phyloP scores from a whole-genome alignment of 1,284 basidiomycete species.

The Irpex sp. region DNA sequence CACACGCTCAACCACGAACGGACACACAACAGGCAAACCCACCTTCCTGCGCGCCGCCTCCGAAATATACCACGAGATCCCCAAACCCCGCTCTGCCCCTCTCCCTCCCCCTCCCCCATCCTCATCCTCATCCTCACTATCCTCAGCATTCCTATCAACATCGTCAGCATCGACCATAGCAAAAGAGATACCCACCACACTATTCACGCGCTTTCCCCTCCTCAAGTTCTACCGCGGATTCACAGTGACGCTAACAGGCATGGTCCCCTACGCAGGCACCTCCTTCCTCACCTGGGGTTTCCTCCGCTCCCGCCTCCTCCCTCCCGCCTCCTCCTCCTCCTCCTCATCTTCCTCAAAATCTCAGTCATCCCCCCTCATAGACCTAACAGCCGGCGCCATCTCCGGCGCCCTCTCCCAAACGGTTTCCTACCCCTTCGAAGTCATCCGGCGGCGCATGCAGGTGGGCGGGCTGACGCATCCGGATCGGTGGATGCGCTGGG shows the following conservation, averaged over 20 bases:
- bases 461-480: slow-evolving; percentile 84
- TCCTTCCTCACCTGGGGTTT: slow-evolving; percentile 93
- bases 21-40: slow-evolving; percentile 9
- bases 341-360: slow-evolving; percentile 21
- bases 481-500: slow-evolving; percentile 76
- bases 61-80: slow-evolving; percentile 69
- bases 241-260: slow-evolving; percentile 85
- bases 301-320: slow-evolving; percentile 60
- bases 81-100: slow-evolving; percentile 22
- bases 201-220: slow-evolving; percentile 25
- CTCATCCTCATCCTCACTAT: slow-evolving; percentile 13
- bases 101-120: slow-evolving; percentile 14
- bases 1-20: slow-evolving; percentile 40
- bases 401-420: slow-evolving; percentile 90
- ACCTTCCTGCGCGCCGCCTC: slow-evolving; percentile 12
- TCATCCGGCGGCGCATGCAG: slow-evolving; percentile 93
- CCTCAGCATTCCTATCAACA: slow-evolving; percentile 37
- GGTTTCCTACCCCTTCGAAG: slow-evolving; percentile 94
- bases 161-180: slow-evolving; percentile 35
- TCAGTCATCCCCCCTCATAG: slow-evolving; percentile 45
- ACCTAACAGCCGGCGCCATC: slow-evolving; percentile 85
- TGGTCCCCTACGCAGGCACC: slow-evolving; percentile 96
- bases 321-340: slow-evolving; percentile 38
- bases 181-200: background rate
- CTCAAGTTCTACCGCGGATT: slow-evolving; percentile 97